Conservation (phyloP, 345 rosid genomes). For the Pugionium cornutum region DNA sequence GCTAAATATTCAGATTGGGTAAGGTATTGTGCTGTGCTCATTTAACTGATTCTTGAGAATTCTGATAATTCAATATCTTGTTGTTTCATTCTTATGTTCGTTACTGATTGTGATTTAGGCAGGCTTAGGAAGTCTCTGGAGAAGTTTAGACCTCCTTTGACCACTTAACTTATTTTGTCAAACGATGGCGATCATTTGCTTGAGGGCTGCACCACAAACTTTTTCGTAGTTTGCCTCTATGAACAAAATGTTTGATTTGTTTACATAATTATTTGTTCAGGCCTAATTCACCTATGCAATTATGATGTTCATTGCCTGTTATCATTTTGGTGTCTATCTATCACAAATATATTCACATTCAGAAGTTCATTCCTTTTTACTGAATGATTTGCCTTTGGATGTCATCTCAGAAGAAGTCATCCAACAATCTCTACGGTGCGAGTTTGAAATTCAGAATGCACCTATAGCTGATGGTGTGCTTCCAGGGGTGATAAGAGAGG, state of each 20-base stretch:
- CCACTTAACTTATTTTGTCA: conserved; percentile 75
- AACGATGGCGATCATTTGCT: conserved; percentile 83
- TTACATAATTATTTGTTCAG: neutral
- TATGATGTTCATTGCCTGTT: too few relatives aligned
- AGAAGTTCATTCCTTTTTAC: too few relatives aligned
- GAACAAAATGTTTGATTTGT: conserved; percentile 5
- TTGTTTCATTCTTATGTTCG: neutral
- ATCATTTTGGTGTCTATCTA: too few relatives aligned
- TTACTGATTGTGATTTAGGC: conserved; percentile 35
- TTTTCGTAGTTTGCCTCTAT: conserved; percentile 63
- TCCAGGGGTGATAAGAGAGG: conserved; percentile 79
- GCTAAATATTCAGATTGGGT: conserved; percentile 93
- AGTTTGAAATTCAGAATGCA: conserved; percentile 78
- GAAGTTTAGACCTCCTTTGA: conserved; percentile 68
- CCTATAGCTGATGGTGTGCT: conserved; percentile 78
- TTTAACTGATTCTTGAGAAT: neutral
- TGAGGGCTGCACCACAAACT: conserved; percentile 75
- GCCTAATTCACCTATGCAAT: neutral
- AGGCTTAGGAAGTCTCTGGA: conserved; percentile 83
- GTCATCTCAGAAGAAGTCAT: conserved; percentile 24
- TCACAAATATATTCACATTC: too few relatives aligned
- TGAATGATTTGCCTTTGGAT: conserved; percentile 4
- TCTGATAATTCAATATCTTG: conserved; percentile 11
- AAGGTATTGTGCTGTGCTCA: conserved; percentile 50
- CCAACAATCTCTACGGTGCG: conserved; percentile 22